Conservation (phyloP, 345 rosid genomes). For the Ricinus communis region DNA sequence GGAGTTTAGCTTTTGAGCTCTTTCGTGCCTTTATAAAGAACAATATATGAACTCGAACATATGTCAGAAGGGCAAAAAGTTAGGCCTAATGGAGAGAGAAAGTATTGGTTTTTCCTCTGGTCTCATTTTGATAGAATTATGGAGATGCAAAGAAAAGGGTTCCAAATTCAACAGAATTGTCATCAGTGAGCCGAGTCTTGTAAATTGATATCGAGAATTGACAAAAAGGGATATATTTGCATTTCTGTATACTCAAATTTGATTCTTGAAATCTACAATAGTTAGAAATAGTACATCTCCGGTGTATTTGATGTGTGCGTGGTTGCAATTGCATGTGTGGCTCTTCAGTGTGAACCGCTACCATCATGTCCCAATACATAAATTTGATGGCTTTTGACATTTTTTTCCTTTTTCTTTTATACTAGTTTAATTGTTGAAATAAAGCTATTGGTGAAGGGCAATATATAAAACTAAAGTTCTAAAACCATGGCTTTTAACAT, state of each 20-base stretch:
- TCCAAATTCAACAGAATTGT: too few relatives aligned
- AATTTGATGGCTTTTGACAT: background rate
- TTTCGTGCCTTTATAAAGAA: background rate
- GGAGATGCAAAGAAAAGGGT: background rate
- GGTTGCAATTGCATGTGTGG: background rate
- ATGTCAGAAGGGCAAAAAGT: background rate
- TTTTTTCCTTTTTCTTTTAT: background rate
- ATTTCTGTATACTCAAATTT: background rate
- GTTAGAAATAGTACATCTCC: background rate
- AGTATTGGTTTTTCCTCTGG: background rate
- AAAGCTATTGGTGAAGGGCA: background rate
- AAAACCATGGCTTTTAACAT: background rate
- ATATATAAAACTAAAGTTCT: background rate
- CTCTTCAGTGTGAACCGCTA: background rate
- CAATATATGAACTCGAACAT: background rate
- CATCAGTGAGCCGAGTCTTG: too few relatives aligned
- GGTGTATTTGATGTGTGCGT: too few relatives aligned
- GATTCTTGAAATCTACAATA: slow-evolving; percentile 6
- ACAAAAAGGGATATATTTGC: too few relatives aligned
- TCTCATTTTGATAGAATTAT: background rate
- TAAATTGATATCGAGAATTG: too few relatives aligned
- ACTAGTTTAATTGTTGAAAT: background rate
- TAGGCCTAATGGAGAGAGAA: background rate
- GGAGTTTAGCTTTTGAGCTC: background rate
- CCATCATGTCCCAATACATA: background rate